Conservation (phyloP, 176 grass and related monocot species). For the Zoysia pacifica region DNA sequence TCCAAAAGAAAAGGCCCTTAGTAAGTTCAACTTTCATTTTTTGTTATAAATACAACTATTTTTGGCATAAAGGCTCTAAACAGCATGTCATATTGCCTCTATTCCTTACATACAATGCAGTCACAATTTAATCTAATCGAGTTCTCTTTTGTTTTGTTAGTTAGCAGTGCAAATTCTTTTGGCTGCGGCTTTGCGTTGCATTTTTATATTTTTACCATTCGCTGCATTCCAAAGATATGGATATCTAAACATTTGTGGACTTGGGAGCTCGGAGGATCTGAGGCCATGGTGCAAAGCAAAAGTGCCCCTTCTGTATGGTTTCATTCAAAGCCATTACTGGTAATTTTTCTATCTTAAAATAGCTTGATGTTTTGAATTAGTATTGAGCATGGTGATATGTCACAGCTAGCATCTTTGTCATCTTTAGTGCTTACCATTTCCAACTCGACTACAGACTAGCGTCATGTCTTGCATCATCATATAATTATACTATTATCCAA, state of each 20-base stretch:
- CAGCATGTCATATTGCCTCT: background rate
- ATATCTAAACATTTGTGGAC: slow-evolving; percentile 81
- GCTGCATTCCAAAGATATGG: slow-evolving; percentile 87
- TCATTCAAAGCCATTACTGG: slow-evolving; percentile 93
- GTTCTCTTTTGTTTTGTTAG: slow-evolving; percentile 54
- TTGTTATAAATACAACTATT: slow-evolving; percentile 11
- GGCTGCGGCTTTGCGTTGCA: slow-evolving; percentile 45
- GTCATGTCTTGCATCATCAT: background rate
- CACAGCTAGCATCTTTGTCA: slow-evolving; percentile 3
- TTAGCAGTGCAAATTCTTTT: slow-evolving; percentile 55
- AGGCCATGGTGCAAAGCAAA: slow-evolving; percentile 84
- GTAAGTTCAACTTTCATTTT: slow-evolving; percentile 47
- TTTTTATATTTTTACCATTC: slow-evolving; percentile 81
- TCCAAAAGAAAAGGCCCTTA: slow-evolving; percentile 62
- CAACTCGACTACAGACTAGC: background rate
- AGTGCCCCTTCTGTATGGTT: slow-evolving; percentile 83
- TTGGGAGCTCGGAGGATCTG: slow-evolving; percentile 41
- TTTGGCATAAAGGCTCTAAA: background rate
- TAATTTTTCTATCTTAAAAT: slow-evolving; percentile 48
- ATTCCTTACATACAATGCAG: background rate
- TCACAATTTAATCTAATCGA: slow-evolving; percentile 25
- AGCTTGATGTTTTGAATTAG: background rate
- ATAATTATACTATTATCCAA: background rate
- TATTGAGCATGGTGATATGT: slow-evolving; percentile 19
- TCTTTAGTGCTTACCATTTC: background rate